Base-by-base conservation (phyloP, 2,329 filamentous ascomycete species). In the Metarhizium robertsii region DNA sequence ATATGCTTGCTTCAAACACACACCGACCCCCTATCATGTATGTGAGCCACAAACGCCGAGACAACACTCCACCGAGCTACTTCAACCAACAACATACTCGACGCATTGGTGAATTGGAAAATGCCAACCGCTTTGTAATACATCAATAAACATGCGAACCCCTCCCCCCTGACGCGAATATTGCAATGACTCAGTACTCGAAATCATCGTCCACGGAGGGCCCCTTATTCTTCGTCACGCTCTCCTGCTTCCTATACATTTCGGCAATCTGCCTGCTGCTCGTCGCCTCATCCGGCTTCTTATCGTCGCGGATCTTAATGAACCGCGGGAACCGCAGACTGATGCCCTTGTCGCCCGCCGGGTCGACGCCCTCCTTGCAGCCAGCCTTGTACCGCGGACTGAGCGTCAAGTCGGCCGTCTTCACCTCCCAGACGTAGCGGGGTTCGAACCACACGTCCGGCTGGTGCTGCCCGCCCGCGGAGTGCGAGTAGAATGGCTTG, bases 381-480 rank as follows among this genome's bases (percentile, higher is more conserved):
- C 89, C 94, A n/a, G 94, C 94, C 72, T 92, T 90, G 73, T 99
- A 99, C 43, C 92, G 79, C 30, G 94, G 94, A 62, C 87, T 92
- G 25, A 99, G 80, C 2, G 94, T 97, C 64, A 99, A 72, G 75
- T 99, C 94, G 1, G 94, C 94, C 13, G 92, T 95, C 76, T 92
- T 95, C 62, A 99, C 92, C 73, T 99, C 94, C 94, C 94, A 99
- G 1, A 99, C 94, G 64, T 87, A 86, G 46, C 85, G 84, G 14
- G 94, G 90, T 77, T 99, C 94, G 68, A 99, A 94, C 94, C 94
- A 99, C 42, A 99, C 91, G 69, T 99, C 94, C 1, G 94, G 94
- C 69, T 99, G 94, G 68, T 97, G 91, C 72, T 95, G 92, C 52
- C 85, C 84, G 52, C 89, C 90, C 0, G 79, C 75, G 4, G 88